Base-by-base conservation (phyloP, 768 basidiomycete species). In the Naematelia aurantialba region DNA sequence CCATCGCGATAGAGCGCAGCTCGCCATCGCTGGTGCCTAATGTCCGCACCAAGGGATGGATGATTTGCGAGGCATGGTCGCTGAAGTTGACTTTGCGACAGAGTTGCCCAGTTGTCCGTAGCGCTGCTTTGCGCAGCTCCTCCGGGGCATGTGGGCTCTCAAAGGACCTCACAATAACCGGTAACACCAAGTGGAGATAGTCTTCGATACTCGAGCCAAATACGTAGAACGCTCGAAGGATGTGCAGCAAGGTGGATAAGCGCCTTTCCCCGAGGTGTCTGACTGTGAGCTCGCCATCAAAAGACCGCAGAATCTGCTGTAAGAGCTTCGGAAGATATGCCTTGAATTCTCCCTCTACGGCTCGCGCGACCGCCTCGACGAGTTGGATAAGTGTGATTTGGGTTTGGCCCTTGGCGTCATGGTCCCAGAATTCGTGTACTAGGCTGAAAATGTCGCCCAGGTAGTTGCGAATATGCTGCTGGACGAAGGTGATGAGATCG, bases 201-300 rank as follows among this genome's bases (percentile, higher is more conserved):
- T 99, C 96, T 75, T 99, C 96, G 60, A 98, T 88, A 75, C 93
- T 97, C 2, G 89, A 83, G 3, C 96, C 96, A 70, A 99, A 98
- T 0, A 92, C 91, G 67, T 90, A 82, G 75, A 97, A 89, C 0
- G 94, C 91, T 69, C 93, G 89, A 57, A 98, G 89, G 58, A 97
- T 87, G 73, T 92, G 91, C 73, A 89, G 87, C 21, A 79, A 70
- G 22, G 77, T 78, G 45, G 66, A 66, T 66, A 85, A 83, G 27
- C 87, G 81, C 72, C 89, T 88, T 55, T 94, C 91, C 4, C 63
- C 59, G 12, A 76, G 60, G 19, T 70, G 66, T 31, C 63, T 68
- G 12, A 65, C 67, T 13, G 74, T 60, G 3, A 77, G 58, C 45
- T 75, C 76, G 26, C 72, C 72, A 53, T 77, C 76, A 51, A 77